phyloP scores from a whole-genome alignment of 179 eudicot species.

The Heliamphora pulchella region DNA sequence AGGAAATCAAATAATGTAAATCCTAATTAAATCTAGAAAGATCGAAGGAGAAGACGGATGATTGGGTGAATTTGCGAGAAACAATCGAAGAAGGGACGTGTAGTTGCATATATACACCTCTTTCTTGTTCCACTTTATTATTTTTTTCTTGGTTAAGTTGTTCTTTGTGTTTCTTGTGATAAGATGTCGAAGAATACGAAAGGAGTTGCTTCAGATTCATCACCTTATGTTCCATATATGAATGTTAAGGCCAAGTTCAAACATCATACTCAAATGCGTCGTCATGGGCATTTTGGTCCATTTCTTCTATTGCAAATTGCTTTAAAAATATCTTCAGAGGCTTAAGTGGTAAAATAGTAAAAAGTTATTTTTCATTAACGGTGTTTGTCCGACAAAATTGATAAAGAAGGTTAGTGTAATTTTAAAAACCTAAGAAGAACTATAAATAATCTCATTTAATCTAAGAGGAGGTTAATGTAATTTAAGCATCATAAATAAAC shows the following conservation, averaged over 20 bases:
- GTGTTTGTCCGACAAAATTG: too few species aligned
- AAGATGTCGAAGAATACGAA: conserved; percentile 34
- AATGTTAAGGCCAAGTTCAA: conserved; percentile 30
- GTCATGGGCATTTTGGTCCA: too few species aligned
- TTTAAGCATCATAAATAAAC: too few species aligned
- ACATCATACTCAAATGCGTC: conserved; percentile 29
- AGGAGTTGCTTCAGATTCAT: conserved; percentile 25
- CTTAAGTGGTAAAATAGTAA: too few species aligned
- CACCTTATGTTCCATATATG: conserved; percentile 17
- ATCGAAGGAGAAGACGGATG: not conserved
- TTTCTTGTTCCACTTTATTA: not conserved
- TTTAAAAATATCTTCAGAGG: too few species aligned
- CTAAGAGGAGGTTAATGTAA: too few species aligned
- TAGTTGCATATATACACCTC: not conserved
- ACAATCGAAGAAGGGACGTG: not conserved
- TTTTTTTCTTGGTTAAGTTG: conserved; percentile 6
- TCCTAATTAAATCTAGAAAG: not conserved
- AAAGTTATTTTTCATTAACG: too few species aligned
- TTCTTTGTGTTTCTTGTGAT: conserved; percentile 15
- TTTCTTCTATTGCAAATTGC: too few species aligned
- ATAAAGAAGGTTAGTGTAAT: too few species aligned
- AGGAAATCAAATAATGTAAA: not conserved
- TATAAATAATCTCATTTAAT: too few species aligned
- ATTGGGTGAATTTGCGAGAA: conserved; percentile 7
- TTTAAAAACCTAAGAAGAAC: too few species aligned